Conservation (phyloP, 192 early-diverging fungal genomes). For the Backusella macrospora region DNA sequence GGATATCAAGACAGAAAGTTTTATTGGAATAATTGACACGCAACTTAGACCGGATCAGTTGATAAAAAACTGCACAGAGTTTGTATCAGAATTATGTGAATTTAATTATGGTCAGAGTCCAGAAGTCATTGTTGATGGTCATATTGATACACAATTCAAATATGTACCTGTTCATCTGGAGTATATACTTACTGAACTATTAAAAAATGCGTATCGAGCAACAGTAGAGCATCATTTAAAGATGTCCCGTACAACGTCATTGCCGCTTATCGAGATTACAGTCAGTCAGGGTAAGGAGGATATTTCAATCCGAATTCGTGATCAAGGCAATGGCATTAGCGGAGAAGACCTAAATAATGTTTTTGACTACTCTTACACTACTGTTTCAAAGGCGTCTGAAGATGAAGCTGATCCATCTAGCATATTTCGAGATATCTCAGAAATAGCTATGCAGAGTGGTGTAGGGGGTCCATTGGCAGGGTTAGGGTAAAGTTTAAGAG, state of each 20-base stretch:
- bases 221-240: slow-evolving; percentile 74
- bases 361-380: slow-evolving; percentile 95
- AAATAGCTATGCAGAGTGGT: slow-evolving; percentile 83
- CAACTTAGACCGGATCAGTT: slow-evolving; percentile 65
- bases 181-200: slow-evolving; percentile 88
- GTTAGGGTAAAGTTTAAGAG: slow-evolving; percentile 52
- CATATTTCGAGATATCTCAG: slow-evolving; percentile 75
- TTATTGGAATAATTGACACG: slow-evolving; percentile 89
- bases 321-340: slow-evolving; percentile 91
- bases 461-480: slow-evolving; percentile 92
- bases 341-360: slow-evolving; percentile 72
- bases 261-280: slow-evolving; percentile 86
- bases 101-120: slow-evolving; percentile 88
- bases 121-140: slow-evolving; percentile 66
- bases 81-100: slow-evolving; percentile 88
- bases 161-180: slow-evolving; percentile 94
- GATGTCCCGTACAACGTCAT: slow-evolving; percentile 29
- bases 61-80: slow-evolving; percentile 65
- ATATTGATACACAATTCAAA: slow-evolving; percentile 65
- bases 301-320: slow-evolving; percentile 83
- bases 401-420: slow-evolving; percentile 42
- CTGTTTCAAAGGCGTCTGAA: slow-evolving; percentile 71
- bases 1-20: slow-evolving; percentile 41
- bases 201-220: slow-evolving; percentile 90
- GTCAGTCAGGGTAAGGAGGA: slow-evolving; percentile 77